These are phyloP conservation scores for Pichia sp. DNA, from an alignment of 1,139 yeast species.

Conservation along the genomic window DNA sequence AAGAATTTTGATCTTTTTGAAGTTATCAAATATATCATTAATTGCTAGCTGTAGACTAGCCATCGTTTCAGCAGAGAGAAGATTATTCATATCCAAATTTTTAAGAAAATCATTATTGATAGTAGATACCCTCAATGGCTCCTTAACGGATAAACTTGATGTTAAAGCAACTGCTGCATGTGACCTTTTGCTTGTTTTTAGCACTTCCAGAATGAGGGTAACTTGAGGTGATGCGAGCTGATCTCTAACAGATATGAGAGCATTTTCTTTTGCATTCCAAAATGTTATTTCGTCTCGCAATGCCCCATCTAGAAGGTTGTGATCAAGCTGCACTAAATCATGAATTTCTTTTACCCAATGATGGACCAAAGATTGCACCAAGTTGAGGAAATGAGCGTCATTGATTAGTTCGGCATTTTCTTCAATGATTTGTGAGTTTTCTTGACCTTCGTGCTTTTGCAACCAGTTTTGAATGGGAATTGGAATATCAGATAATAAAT, in stretches of 20 bases:
- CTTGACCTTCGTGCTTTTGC: slow-evolving; percentile 18
- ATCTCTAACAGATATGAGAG: slow-evolving; percentile 51
- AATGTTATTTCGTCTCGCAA: slow-evolving; percentile 71
- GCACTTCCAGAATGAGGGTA: slow-evolving; percentile 53
- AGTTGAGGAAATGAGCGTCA: slow-evolving; percentile 60
- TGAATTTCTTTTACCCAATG: slow-evolving; percentile 70
- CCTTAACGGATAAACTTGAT: slow-evolving; percentile 67
- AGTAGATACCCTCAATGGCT: slow-evolving; percentile 49
- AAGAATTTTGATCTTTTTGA: slow-evolving; percentile 58
- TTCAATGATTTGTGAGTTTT: slow-evolving; percentile 20
- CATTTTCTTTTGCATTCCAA: slow-evolving; percentile 72
- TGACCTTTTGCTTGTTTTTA: slow-evolving; percentile 71
- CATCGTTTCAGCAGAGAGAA: slow-evolving; percentile 48
- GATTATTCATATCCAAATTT: slow-evolving; percentile 64
- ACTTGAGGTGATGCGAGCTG: slow-evolving; percentile 60
- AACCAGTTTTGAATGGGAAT: slow-evolving; percentile 46
- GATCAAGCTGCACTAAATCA: slow-evolving; percentile 49
- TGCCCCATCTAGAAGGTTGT: slow-evolving; percentile 53
- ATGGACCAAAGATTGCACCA: slow-evolving; percentile 62
- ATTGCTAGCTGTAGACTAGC: slow-evolving; percentile 39
- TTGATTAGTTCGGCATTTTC: slow-evolving; percentile 34
- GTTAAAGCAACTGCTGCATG: slow-evolving; percentile 72
- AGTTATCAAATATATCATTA: slow-evolving; percentile 50
- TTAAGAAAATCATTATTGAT: slow-evolving; percentile 60
- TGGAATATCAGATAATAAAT: slow-evolving; percentile 52